Evolutionary conservation across 169 alveolate species (phyloP).

Genomic region (Perkinsus chesapeaki): DNA sequence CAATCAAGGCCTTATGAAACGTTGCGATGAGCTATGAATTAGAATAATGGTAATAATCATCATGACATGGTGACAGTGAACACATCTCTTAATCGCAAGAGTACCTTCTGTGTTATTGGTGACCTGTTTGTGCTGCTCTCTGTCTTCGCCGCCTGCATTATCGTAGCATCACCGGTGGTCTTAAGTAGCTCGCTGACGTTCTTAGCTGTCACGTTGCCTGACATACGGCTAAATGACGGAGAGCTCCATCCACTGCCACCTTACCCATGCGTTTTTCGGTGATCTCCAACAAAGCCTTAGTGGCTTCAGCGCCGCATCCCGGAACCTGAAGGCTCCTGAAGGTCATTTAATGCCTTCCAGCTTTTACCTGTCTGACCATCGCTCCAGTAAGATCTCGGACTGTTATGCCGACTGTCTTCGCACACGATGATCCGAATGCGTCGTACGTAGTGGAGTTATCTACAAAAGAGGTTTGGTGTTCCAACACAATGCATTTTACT

Average conservation of each 20-base stretch:
- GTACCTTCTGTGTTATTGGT: background rate
- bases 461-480: background rate
- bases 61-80: no score
- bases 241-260: background rate
- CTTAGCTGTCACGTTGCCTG: background rate
- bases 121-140: background rate
- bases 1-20: background rate
- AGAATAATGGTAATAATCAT: background rate
- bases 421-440: background rate
- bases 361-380: background rate
- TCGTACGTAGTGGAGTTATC: background rate
- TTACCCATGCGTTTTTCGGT: background rate
- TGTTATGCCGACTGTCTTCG: background rate
- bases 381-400: background rate
- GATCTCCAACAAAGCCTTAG: background rate
- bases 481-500: background rate
- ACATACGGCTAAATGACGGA: background rate
- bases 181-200: background rate
- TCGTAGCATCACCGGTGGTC: background rate
- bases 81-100: background rate
- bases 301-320: background rate
- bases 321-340: background rate
- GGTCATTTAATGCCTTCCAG: background rate
- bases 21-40: background rate
- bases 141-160: background rate